Conservation (phyloP, 164 flowering plant species). For the Nymphaea thermarum region DNA sequence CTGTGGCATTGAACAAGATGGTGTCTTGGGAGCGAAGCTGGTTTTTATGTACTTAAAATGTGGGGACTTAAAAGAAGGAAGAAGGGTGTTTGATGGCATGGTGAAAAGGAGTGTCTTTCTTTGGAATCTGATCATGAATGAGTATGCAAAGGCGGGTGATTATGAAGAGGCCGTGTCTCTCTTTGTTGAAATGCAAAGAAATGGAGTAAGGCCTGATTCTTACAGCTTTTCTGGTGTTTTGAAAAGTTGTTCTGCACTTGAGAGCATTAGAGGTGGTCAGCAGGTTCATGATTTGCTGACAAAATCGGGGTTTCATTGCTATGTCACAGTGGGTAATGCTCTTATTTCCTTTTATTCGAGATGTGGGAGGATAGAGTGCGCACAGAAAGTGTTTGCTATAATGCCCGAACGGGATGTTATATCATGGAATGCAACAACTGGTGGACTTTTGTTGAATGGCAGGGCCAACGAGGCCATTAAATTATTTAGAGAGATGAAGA, state of each 20-base stretch:
- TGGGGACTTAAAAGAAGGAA: slow-evolving; percentile 44
- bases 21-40: slow-evolving; percentile 40
- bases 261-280: slow-evolving; percentile 23
- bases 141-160: slow-evolving; percentile 34
- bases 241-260: slow-evolving; percentile 37
- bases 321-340: slow-evolving; percentile 38
- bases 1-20: slow-evolving; percentile 19
- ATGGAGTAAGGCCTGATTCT: slow-evolving; percentile 27
- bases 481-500: slow-evolving; percentile 21
- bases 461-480: slow-evolving; percentile 6
- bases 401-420: slow-evolving; percentile 48
- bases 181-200: slow-evolving; percentile 26
- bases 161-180: slow-evolving; percentile 27
- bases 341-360: slow-evolving; percentile 40
- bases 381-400: slow-evolving; percentile 40
- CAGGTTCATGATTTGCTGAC: slow-evolving; percentile 31
- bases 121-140: slow-evolving; percentile 52
- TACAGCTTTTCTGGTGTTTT: slow-evolving; percentile 39
- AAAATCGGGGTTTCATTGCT: slow-evolving; percentile 30
- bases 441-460: slow-evolving; percentile 21
- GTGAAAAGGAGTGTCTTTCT: slow-evolving; percentile 34
- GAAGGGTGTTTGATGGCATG: slow-evolving; percentile 37
- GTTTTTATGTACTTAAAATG: slow-evolving; percentile 59
- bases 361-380: slow-evolving; percentile 22
- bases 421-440: slow-evolving; percentile 62